Evolutionary conservation across 371 early-diverging fungal species (phyloP), one percentile per base, ranked within the genome.

Genomic region (Agmasoma carcini): DNA sequence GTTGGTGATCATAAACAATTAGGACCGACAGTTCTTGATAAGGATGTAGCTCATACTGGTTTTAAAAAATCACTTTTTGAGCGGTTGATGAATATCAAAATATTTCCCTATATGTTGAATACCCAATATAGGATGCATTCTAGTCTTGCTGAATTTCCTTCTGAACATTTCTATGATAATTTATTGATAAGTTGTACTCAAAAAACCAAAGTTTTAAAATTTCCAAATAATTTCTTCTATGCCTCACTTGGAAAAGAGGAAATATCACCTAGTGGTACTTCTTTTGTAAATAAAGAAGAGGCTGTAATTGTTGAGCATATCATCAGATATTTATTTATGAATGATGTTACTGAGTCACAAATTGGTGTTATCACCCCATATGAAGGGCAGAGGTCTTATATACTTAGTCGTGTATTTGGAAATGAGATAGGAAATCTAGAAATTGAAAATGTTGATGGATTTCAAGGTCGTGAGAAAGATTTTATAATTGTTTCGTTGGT

Each of bases 101-200:
- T 86, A 27, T 80, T 86, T 5, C 92, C 93, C 22, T 84, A 88
- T 64, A 83, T 91, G 30, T 79, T 93, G 27, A 85, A 88, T 56
- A 87, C 90, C 0, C 97, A 94, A 73, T 95, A 95, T 66, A 89
- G 96, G 69, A 92, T 92, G 94, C 90, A 92, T 69, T 90, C 92
- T 17, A 85, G 88, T 63, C 75, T 95, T 11, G 88, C 88, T 3
- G 90, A 87, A 69, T 95, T 91, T 69, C 90, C 94, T 1, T 85
- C 86, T 65, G 91, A 93, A 73, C 87, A 88, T 85, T 93, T 96
- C 64, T 96, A 96, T 69, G 91, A 91, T 70, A 91, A 92, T 6
- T 85, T 87, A 6, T 78, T 93, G 17, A 86, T 19, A n/a, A 53
- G 46, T 14, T 52, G 51, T 30, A 72, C 85, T n/a, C 79, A 88